Base-by-base conservation (phyloP, 2,329 filamentous ascomycete species). In the Cladosporium sp. region DNA sequence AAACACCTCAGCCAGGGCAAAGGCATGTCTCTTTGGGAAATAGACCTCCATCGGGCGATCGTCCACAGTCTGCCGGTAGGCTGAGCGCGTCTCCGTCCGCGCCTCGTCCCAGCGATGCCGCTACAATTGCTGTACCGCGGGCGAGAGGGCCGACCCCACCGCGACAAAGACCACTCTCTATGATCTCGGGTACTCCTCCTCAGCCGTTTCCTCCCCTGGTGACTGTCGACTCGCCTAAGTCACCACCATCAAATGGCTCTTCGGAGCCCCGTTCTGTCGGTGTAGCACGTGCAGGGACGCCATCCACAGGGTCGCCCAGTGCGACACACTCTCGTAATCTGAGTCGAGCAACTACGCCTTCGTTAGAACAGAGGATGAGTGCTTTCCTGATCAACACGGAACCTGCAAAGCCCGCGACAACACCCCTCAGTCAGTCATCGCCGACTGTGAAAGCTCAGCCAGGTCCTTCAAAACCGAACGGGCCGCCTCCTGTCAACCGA, bases 401-500 rank as follows among this genome's bases (percentile, higher is more conserved):
- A 7, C 49, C 55, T 5, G 42, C 54, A 28, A 45, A 52, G 11
- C 31, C 46, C 31, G 34, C 22, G 4, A 43, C 55, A 38, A 38
- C 53, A 6, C 54, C 53, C 6, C 46, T 49, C 2, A 57, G 45
- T 37, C 55, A 56, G 28, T 51, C 52, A 14, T 52, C 52, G 42
- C 38, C 14, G 32, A 13, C 19, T 52, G 18, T 19, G 13, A 43
- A 37, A 5, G 9, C 32, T 18, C 40, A 43, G 7, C 0, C 48
- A n/a, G 10, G 16, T 28, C 4, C 32, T 34, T n/a, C 55, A 13
- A 55, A 58, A 16, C 40, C 53, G 10, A 76, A 77, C 4, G 67
- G 76, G 9, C 87, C 88, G 9, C 89, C 89, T 4, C 86, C 87
- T 1, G 78, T 91, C 35, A 93, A 95, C 66, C 83, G 91, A 51